Conservation (phyloP, 257 asterid genomes). For the Solanum pimpinellifolium region DNA sequence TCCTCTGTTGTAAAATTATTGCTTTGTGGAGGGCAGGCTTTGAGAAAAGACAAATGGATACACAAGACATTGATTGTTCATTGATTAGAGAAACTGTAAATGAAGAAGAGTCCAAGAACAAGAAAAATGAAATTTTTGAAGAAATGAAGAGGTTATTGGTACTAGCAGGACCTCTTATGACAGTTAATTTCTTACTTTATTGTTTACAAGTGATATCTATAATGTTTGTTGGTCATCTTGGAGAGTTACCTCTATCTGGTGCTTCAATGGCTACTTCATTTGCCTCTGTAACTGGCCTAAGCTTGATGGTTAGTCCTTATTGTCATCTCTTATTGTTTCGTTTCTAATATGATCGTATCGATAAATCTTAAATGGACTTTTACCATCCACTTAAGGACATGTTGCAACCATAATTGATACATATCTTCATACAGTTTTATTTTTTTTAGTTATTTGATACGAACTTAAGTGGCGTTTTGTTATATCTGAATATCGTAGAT, state of each 20-base stretch:
- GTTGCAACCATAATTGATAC: neutral
- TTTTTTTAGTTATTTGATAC: neutral
- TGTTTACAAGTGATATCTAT: conserved; percentile 3
- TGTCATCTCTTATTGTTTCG: neutral
- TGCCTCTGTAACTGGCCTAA: neutral
- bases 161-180: neutral
- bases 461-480: neutral
- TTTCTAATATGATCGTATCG: neutral
- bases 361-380: neutral
- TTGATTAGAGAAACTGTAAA: neutral
- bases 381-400: neutral
- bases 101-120: neutral
- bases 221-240: conserved; percentile 12
- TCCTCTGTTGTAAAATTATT: neutral
- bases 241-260: conserved; percentile 3
- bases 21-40: neutral
- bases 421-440: neutral
- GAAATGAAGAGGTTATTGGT: conserved; percentile 6
- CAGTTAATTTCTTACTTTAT: neutral
- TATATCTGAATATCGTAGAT: conserved; percentile 11
- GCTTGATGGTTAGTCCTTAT: neutral
- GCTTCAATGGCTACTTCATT: conserved; percentile 12
- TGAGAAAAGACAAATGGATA: neutral
- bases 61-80: neutral
- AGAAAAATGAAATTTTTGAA: neutral